These are phyloP conservation scores for Stephanodiscus minutulus DNA, from an alignment of 108 stramenopile genomes.

Conservation along the genomic window DNA sequence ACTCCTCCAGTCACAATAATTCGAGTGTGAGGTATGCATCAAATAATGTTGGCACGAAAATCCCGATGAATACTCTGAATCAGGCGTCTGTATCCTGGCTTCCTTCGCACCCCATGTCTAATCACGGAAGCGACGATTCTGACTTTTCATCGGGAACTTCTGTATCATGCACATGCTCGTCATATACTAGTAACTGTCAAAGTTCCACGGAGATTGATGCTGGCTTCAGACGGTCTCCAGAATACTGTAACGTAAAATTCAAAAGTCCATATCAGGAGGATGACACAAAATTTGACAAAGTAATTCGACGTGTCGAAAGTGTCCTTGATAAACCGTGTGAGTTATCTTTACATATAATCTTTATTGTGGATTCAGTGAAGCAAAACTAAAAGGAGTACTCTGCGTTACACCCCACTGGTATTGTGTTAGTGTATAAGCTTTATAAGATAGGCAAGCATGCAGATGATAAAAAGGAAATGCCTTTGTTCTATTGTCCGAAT, in stretches of 20 bases:
- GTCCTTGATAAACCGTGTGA: conserved; percentile 27
- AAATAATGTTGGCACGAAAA: neutral
- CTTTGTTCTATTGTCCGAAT: conserved; percentile 77
- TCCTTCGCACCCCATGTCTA: neutral
- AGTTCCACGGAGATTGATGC: conserved; percentile 3
- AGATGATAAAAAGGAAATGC: conserved; percentile 47
- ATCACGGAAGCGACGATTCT: conserved; percentile 8
- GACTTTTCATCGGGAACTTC: conserved; percentile 20
- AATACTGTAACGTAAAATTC: conserved; percentile 28
- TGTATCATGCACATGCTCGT: conserved; percentile 21
- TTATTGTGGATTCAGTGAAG: conserved; percentile 11
- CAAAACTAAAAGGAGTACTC: neutral
- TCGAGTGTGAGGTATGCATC: conserved; percentile 19
- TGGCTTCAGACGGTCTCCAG: neutral
- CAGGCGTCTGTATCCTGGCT: neutral
- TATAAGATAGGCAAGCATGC: conserved; percentile 21
- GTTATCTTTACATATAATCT: neutral
- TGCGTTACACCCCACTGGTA: neutral
- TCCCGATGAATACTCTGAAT: conserved; percentile 1
- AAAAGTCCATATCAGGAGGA: neutral
- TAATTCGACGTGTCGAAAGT: conserved; percentile 23
- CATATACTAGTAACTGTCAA: conserved; percentile 11
- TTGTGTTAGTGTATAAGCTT: conserved; percentile 14
- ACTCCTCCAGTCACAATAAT: neutral
- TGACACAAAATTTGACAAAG: conserved; percentile 22